A percentile compares a stretch with the other conserved stretches of the same genome.
Conservation (phyloP, 1,284 basidiomycete species). For the Ustilago loliicola region DNA sequence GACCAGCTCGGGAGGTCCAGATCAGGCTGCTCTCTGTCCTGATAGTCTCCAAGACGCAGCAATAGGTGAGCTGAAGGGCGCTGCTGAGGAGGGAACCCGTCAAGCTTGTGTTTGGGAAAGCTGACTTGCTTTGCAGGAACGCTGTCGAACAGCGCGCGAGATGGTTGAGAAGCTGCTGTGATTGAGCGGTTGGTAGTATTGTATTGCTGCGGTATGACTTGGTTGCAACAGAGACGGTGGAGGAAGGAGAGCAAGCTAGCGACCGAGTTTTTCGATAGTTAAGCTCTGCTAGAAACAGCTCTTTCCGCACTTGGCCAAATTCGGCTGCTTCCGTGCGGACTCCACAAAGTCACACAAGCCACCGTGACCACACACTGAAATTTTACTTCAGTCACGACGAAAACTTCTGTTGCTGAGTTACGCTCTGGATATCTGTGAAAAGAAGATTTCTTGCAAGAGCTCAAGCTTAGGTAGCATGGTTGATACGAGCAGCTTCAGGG, state of each 20-base stretch:
- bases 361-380: neutral
- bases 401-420: neutral
- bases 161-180: neutral
- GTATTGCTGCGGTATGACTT: neutral
- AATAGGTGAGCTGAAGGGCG: neutral
- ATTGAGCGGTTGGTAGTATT: neutral
- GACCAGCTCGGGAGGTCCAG: too few species aligned
- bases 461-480: neutral
- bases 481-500: neutral
- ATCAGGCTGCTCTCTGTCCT: too few species aligned
- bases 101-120: neutral
- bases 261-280: neutral
- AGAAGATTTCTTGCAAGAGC: too few species aligned
- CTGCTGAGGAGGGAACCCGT: neutral
- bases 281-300: neutral
- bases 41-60: too few species aligned
- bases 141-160: neutral
- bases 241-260: neutral
- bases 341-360: conserved; percentile 2
- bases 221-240: neutral
- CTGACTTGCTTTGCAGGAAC: neutral
- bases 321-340: neutral
- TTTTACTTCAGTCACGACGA: neutral
- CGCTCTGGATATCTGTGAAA: too few species aligned
- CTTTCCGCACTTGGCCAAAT: conserved; percentile 1